phyloP scores from a whole-genome alignment of 768 basidiomycete species.

The Auricularia cornea region DNA sequence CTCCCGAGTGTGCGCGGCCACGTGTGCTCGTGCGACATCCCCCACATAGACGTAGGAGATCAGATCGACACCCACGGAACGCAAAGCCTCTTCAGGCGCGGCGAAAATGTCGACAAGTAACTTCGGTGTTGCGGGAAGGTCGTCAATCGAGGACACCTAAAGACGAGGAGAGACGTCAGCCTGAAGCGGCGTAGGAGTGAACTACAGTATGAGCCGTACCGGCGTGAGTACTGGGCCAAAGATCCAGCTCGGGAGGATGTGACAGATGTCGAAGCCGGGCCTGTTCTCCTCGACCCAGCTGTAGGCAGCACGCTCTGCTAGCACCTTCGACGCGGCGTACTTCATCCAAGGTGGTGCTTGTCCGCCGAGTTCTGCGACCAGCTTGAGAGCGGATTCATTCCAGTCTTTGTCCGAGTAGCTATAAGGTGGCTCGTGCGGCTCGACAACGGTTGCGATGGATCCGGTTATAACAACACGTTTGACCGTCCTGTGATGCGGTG shows the following conservation, averaged over 20 bases:
- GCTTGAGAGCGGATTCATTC: background rate
- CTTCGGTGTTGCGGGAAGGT: background rate
- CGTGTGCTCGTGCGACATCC: background rate
- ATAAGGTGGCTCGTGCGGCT: background rate
- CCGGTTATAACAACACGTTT: slow-evolving; percentile 27
- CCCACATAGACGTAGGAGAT: background rate
- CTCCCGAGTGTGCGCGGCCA: background rate
- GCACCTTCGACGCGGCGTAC: slow-evolving; percentile 2
- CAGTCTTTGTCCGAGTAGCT: background rate
- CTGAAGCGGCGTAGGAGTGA: no score
- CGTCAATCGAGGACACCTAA: no score
- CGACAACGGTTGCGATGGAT: slow-evolving; percentile 3
- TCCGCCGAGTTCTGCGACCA: background rate
- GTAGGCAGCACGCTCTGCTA: slow-evolving; percentile 1
- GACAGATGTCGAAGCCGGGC: background rate
- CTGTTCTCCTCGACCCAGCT: background rate
- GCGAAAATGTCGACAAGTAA: background rate
- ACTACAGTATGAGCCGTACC: background rate
- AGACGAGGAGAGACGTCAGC: no score
- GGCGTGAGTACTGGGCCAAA: background rate
- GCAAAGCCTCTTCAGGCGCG: no score
- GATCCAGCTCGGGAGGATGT: background rate
- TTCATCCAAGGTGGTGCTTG: background rate
- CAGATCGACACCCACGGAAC: background rate
- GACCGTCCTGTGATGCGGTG: slow-evolving; percentile 2